These are phyloP conservation scores for Graphilbum fragrans DNA, from an alignment of 2,329 filamentous ascomycete genomes.

Conservation along the genomic window DNA sequence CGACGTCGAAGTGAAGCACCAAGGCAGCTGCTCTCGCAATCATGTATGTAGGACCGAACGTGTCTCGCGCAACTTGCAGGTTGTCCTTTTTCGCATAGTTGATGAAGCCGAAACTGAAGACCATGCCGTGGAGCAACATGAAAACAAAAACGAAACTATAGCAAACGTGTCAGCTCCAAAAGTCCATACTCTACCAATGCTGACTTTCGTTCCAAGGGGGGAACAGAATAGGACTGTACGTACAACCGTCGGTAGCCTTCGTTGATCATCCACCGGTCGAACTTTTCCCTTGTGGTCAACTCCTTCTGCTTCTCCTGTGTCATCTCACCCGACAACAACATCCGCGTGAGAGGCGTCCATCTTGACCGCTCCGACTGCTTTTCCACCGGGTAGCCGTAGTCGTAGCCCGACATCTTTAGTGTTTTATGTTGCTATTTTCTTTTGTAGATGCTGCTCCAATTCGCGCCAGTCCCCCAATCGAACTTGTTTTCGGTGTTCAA, in stretches of 20 bases:
- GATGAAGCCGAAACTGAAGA: conserved; percentile 70
- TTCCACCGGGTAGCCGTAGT: conserved; percentile 15
- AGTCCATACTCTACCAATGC: too few species aligned
- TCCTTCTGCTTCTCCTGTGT: conserved; percentile 60
- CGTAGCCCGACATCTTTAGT: conserved; percentile 19
- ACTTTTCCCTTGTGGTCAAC: conserved; percentile 56
- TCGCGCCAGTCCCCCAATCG: too few species aligned
- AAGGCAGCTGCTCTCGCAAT: conserved; percentile 65
- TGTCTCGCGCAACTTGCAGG: conserved; percentile 49
- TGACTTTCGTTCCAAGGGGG: background rate
- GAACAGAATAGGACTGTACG: conserved; percentile 21
- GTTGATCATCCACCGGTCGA: conserved; percentile 83
- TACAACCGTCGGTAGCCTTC: conserved; percentile 74
- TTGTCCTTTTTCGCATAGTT: conserved; percentile 72
- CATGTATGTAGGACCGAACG: conserved; percentile 64
- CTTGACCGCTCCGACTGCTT: conserved; percentile 56
- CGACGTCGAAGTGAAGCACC: conserved; percentile 71
- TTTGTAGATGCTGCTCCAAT: background rate
- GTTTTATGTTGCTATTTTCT: conserved; percentile 2
- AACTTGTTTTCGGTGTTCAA: too few species aligned
- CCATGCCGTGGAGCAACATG: conserved; percentile 58
- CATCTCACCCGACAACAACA: conserved; percentile 75
- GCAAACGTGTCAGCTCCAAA: background rate
- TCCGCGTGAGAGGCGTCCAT: conserved; percentile 72
- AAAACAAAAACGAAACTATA: conserved; percentile 65